Evolutionary conservation across 2,329 filamentous ascomycete species (phyloP).

Genomic region (Periglandula ipomoeae): DNA sequence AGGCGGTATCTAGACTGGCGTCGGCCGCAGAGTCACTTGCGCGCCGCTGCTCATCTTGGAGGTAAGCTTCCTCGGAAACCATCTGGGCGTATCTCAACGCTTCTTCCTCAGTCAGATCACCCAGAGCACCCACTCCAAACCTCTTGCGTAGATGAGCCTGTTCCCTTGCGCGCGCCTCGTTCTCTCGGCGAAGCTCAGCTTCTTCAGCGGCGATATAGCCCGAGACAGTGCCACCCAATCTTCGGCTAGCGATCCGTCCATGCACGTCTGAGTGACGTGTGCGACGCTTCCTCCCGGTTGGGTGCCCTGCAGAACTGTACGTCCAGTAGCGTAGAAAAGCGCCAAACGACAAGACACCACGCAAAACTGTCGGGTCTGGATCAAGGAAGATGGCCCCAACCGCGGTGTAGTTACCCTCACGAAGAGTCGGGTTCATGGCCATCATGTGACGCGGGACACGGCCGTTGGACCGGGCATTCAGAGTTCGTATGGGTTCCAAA

Average conservation of each 20-base stretch:
- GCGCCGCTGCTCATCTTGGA: constrained; percentile 47
- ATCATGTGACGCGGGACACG: constrained; percentile 67
- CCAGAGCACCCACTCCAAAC: constrained; percentile 70
- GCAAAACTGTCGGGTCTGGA: constrained; percentile 74
- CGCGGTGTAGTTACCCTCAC: constrained; percentile 67
- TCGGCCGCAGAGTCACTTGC: constrained; percentile 43
- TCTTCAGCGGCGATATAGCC: constrained; percentile 84
- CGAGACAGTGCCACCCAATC: constrained; percentile 58
- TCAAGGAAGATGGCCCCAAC: constrained; percentile 81
- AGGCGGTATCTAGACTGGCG: constrained; percentile 32
- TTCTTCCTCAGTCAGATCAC: constrained; percentile 56
- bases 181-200: constrained; percentile 67
- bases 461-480: constrained; percentile 77
- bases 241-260: constrained; percentile 39
- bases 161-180: constrained; percentile 57
- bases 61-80: constrained; percentile 53
- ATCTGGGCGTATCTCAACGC: constrained; percentile 56
- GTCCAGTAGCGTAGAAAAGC: constrained; percentile 88
- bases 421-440: constrained; percentile 44
- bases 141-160: constrained; percentile 62
- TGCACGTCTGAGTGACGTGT: constrained; percentile 57
- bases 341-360: constrained; percentile 80
- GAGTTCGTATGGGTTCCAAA: constrained; percentile 66
- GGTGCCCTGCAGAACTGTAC: constrained; percentile 75
- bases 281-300: constrained; percentile 69